Evolutionary conservation across 2,329 filamentous ascomycete genomes (phyloP), one percentile per base, ranked within the genome.

Genomic region (Bipolaris cookei): DNA sequence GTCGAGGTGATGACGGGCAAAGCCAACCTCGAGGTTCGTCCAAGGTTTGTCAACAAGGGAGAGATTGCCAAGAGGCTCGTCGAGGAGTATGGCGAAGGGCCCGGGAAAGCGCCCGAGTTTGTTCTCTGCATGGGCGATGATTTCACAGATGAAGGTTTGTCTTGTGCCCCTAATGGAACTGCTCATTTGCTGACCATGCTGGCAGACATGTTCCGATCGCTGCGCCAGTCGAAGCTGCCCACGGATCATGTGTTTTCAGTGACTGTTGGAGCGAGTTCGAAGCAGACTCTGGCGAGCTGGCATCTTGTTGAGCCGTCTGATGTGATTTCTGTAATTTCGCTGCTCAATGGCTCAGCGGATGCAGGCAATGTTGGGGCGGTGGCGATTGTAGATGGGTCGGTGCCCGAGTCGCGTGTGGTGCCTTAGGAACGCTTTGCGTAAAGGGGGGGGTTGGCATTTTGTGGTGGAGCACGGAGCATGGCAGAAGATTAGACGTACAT

Each of bases 1-100:
- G 91, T 98, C 3, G 94, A 98, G 70, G 92, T 99, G 58, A 98
- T 98, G 92, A 86, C 88, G 0, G 95, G 95, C 68, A 99, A 98
- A 80, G 94, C 94, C 60, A 98, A 98, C 74, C 83, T 99, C 23
- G 95, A 99, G 78, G 94, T 98, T 30, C 89, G 95, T n/a, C 94
- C 94, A 25, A 93, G 89, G 0, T 97, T 96, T 71, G 92, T 99
- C 80, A 98, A 98, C 83, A 99, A 99, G 82, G 95, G 95, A 28
- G 92, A 96, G 77, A 98, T 98, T 63, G 91, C 89, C 14, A 93
- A 92, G 79, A 87, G 89, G 5, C 83, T 99, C 16, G 88, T 98
- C 35, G 80, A 86, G 20, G 87, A 88, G 45, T 96, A 96, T 76
- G 87, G 81, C 3, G 78, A 81, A 6, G 80, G 78, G 1, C 76